Evolutionary conservation across 2,329 filamentous ascomycete genomes (phyloP).

Genomic region (Penicillium sp.): DNA sequence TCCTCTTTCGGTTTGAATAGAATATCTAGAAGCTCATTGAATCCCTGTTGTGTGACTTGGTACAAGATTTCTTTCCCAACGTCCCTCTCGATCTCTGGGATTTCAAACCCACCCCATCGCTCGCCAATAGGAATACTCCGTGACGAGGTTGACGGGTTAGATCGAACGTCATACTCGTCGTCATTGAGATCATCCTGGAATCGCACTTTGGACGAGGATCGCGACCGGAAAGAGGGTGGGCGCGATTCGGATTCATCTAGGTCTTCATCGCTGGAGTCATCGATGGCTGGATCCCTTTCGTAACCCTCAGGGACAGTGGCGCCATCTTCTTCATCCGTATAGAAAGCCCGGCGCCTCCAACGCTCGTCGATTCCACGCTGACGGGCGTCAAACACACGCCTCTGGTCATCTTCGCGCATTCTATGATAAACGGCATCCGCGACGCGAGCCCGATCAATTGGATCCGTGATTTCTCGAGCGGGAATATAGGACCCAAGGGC

Average conservation of each 20-base stretch:
- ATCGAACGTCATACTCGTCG: constrained; percentile 69
- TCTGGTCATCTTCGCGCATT: constrained; percentile 41
- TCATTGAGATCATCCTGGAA: constrained; percentile 69
- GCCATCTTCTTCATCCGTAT: constrained; percentile 82
- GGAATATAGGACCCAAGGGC: constrained; percentile 45
- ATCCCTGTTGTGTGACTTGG: constrained; percentile 84
- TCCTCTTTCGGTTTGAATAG: constrained; percentile 83
- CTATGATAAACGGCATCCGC: constrained; percentile 40
- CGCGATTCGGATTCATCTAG: constrained; percentile 42
- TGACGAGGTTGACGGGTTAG: constrained; percentile 72
- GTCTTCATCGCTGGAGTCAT: constrained; percentile 54
- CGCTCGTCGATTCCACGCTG: constrained; percentile 60
- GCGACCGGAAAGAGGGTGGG: constrained; percentile 56
- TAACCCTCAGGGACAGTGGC: constrained; percentile 64
- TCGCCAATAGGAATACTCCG: constrained; percentile 65
- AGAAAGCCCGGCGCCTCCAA: constrained; percentile 76
- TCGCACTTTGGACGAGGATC: constrained; percentile 75
- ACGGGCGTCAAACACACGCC: constrained; percentile 40
- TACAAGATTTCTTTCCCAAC: constrained; percentile 86
- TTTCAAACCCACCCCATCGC: constrained; percentile 74
- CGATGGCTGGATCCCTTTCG: constrained; percentile 41
- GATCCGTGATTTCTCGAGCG: constrained; percentile 45
- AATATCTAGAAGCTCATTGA: constrained; percentile 86
- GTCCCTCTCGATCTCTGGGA: constrained; percentile 77
- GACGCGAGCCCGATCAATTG: constrained; percentile 43